These are phyloP conservation scores for Cercophora scortea DNA, from an alignment of 495 filamentous ascomycete genomes.

Conservation along the genomic window DNA sequence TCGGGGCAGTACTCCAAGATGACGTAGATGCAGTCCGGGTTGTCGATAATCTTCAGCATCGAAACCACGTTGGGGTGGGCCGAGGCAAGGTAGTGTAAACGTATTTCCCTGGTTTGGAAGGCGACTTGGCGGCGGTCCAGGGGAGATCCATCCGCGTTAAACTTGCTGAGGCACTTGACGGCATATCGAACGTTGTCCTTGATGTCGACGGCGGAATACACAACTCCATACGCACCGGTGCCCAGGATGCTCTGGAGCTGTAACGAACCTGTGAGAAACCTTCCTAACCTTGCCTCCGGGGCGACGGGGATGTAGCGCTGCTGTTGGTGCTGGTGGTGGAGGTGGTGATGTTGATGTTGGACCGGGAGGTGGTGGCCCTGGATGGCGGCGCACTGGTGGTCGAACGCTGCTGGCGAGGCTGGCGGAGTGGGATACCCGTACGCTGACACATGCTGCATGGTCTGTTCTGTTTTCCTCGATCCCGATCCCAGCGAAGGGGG, in stretches of 20 bases:
- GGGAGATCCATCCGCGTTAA: slow-evolving; percentile 54
- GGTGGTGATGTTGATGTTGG: slow-evolving; percentile 1
- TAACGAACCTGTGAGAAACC: slow-evolving; percentile 72
- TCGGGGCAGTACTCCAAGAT: slow-evolving; percentile 97
- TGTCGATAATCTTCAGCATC: slow-evolving; percentile 89
- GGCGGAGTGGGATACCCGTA: slow-evolving; percentile 47
- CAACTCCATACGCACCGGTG: slow-evolving; percentile 92
- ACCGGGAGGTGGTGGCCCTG: slow-evolving; percentile 19
- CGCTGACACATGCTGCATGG: slow-evolving; percentile 47
- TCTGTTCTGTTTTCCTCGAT: slow-evolving; percentile 23
- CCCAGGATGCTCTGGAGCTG: slow-evolving; percentile 81
- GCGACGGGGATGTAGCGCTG: slow-evolving; percentile 32
- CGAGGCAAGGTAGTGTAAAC: slow-evolving; percentile 80
- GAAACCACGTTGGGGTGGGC: slow-evolving; percentile 90
- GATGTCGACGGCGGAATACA: slow-evolving; percentile 88
- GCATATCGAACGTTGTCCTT: slow-evolving; percentile 77
- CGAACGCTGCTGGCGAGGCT: slow-evolving; percentile 41
- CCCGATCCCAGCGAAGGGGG: slow-evolving; percentile 18
- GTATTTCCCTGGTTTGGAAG: slow-evolving; percentile 92
- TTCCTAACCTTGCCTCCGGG: slow-evolving; percentile 82
- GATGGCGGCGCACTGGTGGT: slow-evolving; percentile 31
- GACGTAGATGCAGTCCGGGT: slow-evolving; percentile 88
- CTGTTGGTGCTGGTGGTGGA: neutral
- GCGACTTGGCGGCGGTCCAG: slow-evolving; percentile 78
- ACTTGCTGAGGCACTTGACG: slow-evolving; percentile 94